These are phyloP conservation scores for Eucalyptus erythrocorys DNA, from an alignment of 345 rosid species.

Conservation along the genomic window DNA sequence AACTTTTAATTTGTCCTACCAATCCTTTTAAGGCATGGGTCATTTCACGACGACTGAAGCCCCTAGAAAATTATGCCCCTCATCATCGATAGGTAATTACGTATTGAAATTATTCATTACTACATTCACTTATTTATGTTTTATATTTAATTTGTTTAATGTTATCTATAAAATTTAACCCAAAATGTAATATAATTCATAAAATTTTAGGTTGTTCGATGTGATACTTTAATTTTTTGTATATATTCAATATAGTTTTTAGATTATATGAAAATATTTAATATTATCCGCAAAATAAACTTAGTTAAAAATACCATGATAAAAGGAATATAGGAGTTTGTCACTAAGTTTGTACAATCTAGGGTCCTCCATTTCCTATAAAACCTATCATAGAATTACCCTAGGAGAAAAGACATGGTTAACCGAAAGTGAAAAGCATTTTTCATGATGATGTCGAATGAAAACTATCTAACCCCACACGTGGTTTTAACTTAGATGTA, in stretches of 20 bases:
- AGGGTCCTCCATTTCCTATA: rapidly evolving
- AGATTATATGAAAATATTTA: no score
- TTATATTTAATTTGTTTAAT: no score
- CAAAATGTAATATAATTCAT: no score
- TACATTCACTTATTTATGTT: no score
- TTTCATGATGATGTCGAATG: not conserved
- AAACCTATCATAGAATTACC: not conserved
- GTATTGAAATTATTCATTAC: no score
- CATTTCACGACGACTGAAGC: no score
- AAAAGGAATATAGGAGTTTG: not conserved
- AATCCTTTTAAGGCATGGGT: no score
- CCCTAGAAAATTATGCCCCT: no score
- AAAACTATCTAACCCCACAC: not conserved
- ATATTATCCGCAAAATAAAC: not conserved
- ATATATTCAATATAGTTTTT: rapidly evolving
- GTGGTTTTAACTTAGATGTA: not conserved
- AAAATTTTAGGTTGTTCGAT: no score
- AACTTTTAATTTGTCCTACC: no score
- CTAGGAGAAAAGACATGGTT: not conserved
- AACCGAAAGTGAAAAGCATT: rapidly evolving
- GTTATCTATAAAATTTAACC: no score
- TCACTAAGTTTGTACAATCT: rapidly evolving
- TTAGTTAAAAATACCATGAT: not conserved
- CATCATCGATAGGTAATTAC: rapidly evolving
- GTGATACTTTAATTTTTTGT: no score